Evolutionary conservation across 2,329 filamentous ascomycete genomes (phyloP).

Genomic region (Aureobasidium uvarum): DNA sequence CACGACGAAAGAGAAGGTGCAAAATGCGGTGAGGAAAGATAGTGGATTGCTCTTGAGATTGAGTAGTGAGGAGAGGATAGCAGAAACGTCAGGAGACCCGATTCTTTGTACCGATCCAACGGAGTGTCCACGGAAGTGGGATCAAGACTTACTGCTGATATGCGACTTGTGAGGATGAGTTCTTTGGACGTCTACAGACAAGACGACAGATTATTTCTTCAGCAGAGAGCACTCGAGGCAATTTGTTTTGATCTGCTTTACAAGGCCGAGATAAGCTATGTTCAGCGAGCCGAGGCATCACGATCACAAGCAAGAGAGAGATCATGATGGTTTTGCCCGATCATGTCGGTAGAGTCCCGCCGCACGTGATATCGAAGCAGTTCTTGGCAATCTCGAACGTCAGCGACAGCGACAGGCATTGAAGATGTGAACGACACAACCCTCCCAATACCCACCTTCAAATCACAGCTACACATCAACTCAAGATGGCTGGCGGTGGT

Average conservation of each 20-base stretch:
- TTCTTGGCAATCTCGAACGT: conserved; percentile 17
- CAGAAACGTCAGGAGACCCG: background rate
- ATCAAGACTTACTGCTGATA: conserved; percentile 1
- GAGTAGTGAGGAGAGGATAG: background rate
- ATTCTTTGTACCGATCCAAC: background rate
- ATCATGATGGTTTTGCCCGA: background rate
- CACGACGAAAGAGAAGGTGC: background rate
- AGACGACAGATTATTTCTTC: background rate
- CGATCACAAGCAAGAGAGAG: background rate
- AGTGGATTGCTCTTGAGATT: background rate
- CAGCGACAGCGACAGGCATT: conserved; percentile 15
- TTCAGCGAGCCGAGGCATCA: conserved; percentile 6
- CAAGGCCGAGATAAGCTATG: background rate
- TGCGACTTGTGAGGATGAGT: background rate
- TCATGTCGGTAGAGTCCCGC: background rate
- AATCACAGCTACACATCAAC: conserved; percentile 20
- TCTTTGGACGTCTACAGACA: background rate
- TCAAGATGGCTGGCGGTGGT: conserved; percentile 38
- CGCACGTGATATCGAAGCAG: background rate
- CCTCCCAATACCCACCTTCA: background rate
- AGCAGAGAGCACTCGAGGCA: background rate
- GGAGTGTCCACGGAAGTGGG: background rate
- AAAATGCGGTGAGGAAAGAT: background rate
- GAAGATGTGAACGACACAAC: conserved; percentile 8
- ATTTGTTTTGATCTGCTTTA: background rate